Percentiles rank a stretch among this genome's conserved stretches.
Conservation (phyloP, 2,329 filamentous ascomycete genomes). For the Cadophora sp. region DNA sequence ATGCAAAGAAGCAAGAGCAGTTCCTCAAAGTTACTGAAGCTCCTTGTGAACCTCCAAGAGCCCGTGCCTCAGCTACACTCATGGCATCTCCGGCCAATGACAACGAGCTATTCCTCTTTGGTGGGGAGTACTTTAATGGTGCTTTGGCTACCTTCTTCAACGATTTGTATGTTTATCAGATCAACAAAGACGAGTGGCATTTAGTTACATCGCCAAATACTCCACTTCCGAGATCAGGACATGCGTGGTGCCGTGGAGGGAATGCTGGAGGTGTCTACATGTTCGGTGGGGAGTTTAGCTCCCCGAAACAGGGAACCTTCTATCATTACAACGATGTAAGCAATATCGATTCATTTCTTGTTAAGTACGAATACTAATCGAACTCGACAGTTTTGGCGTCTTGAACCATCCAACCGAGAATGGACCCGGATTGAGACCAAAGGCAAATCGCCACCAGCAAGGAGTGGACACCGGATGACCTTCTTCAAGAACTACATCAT, state of each 20-base stretch:
- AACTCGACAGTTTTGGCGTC: constrained; percentile 74
- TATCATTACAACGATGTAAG: constrained; percentile 91
- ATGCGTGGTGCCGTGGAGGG: constrained; percentile 91
- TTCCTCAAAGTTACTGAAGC: constrained; percentile 93
- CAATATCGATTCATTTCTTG: neutral
- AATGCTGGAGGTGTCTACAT: constrained; percentile 85
- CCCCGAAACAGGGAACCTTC: constrained; percentile 96
- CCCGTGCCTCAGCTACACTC: constrained; percentile 81
- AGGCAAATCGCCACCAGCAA: constrained; percentile 80
- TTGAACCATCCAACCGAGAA: constrained; percentile 84
- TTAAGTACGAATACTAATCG: constrained; percentile 11
- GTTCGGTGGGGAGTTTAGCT: constrained; percentile 96
- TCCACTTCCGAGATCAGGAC: constrained; percentile 87
- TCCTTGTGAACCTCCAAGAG: constrained; percentile 73
- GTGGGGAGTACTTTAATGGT: constrained; percentile 95
- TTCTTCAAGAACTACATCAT: constrained; percentile 97
- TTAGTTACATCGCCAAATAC: constrained; percentile 90
- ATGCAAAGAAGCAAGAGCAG: constrained; percentile 89
- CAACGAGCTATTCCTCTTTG: constrained; percentile 90
- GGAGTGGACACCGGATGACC: constrained; percentile 94
- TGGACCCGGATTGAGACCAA: constrained; percentile 87
- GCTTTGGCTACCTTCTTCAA: constrained; percentile 78
- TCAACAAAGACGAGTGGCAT: constrained; percentile 89
- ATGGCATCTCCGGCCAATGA: constrained; percentile 85
- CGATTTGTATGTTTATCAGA: constrained; percentile 73